Base-by-base conservation (phyloP, 164 flowering plant genomes). In the Saururus chinensis region DNA sequence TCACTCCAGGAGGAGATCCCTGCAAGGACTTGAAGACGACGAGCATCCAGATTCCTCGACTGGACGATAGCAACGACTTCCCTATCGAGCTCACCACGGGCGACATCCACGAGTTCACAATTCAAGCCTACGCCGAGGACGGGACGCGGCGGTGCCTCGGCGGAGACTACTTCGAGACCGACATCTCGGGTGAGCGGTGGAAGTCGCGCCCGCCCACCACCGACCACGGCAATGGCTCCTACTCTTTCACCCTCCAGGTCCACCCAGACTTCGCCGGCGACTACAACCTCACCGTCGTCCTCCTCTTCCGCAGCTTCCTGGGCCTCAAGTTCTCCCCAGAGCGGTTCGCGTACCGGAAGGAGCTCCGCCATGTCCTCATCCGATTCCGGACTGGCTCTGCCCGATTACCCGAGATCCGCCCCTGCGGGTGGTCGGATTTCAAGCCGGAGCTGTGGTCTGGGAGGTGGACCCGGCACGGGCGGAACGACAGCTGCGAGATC, bases 131-230 rank as follows among this genome's bases (percentile, higher is more conserved):
- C 61, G 91, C 85, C 67, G 89, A 80, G 4, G 40, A 66, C 0
- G 86, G 87, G 23, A 80, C 75, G 9, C 80, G 73, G 14, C 74
- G 73, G 0, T 85, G 96, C 60, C 61, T 68, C 5, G 98, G 98
- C 55, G 98, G 98, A 0, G 97, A 93, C 68, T 90, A 85, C 68
- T 90, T 88, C 53, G 98, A 93, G 71, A 76, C 80, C 4, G 97
- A 88, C 71, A 76, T 93, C 9, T 85, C 97, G 0, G 84, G 98
- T n/a, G 87, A 82, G 41, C 63, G 65, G 20, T 93, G 98, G 96
- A 93, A 87, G 67, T 81, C 97, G 4, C 69, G 98, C 56, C 98
- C 98, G 13, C 78, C 83, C 0, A 67, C 87, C 17, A 81, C 73
- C 56, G 98, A 93, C 79, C 74, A 73, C 19, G 82, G 80, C 10